Conservation (phyloP, 768 basidiomycete genomes). For the Coprinopsis strossmayeri region DNA sequence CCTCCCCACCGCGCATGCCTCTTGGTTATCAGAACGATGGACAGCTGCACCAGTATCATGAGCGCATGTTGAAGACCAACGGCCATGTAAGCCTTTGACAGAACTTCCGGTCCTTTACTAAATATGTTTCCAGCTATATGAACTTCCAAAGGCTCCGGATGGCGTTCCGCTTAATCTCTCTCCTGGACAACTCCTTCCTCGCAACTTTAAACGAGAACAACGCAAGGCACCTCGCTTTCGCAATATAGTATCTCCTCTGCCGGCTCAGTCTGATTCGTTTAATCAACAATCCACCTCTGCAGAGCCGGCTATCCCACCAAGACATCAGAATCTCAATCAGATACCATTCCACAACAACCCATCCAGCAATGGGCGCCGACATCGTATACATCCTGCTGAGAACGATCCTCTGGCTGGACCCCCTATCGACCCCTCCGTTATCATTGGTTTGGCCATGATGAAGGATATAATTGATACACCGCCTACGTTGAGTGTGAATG, state of each 20-base stretch:
- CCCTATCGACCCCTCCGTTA: constrained; percentile 2
- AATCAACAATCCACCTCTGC: background rate
- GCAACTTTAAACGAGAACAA: constrained; percentile 20
- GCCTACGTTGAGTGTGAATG: background rate
- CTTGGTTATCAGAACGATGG: constrained; percentile 17
- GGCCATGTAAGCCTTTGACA: constrained; percentile 16
- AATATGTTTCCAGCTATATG: constrained; percentile 26
- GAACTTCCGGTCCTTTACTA: background rate
- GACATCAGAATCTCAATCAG: constrained; percentile 8
- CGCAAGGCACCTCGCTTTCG: constrained; percentile 11
- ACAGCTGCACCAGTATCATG: constrained; percentile 14
- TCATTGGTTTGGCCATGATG: constrained; percentile 11
- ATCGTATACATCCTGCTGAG: background rate
- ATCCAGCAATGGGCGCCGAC: constrained; percentile 1
- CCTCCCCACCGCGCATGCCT: constrained; percentile 14
- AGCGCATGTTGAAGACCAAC: constrained; percentile 16
- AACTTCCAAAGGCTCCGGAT: constrained; percentile 25
- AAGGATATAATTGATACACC: background rate
- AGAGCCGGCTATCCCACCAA: constrained; percentile 3
- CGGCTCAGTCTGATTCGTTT: background rate
- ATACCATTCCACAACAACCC: constrained; percentile 10
- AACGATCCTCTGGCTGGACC: constrained; percentile 11
- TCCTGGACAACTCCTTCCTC: constrained; percentile 53
- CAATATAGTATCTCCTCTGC: constrained; percentile 9
- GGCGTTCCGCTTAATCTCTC: constrained; percentile 44